Evolutionary conservation across 495 filamentous ascomycete genomes (phyloP), one percentile per base, ranked within the genome.

Genomic region (Trichoderma gamsii): DNA sequence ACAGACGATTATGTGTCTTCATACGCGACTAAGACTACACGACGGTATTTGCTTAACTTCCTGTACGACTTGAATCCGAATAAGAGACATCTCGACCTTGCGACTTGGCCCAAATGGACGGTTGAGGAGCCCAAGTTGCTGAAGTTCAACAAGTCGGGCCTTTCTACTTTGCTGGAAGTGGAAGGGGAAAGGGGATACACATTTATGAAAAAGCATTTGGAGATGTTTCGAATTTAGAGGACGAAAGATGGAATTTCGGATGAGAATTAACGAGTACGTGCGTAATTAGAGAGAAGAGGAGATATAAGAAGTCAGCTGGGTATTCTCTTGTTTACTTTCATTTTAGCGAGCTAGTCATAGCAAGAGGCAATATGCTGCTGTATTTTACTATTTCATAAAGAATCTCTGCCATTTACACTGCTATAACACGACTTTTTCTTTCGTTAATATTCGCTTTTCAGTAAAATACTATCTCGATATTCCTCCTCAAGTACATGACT

Each of bases 71-170:
- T 79, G 41, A 80, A 87, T 70, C 84, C 84, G 2, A 87, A 86
- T 65, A 61, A 61, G 23, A 78, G 76, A 7, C 72, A 77, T 5
- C 76, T 66, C 35, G 73, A 67, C 4, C 76, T 74, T 56, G 75
- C 79, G 70, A 61, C 80, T 0, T 92, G 89, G 89, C 89, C 89
- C 43, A 77, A 85, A 72, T 92, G 87, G 80, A 78, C 75, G 35
- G 74, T 32, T 11, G 56, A 32, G 9, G 23, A 29, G 23, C 23
- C 56, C 3, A 25, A 8, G 56, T 5, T 61, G 25, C 56, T 61
- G 23, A 29, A 11, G 25, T 21, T 61, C 56, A 61, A 61, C 56
- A 61, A 32, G 56, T 29, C 23, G 56, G 4, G 11, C 23, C 29
- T 35, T 32, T 23, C 9, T 16, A 13, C 29, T 61, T 2, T 61